Percentiles rank a stretch among this genome's conserved stretches.
Evolutionary conservation across 495 filamentous ascomycete genomes (phyloP).

Genomic region (Neurospora cerealis): DNA sequence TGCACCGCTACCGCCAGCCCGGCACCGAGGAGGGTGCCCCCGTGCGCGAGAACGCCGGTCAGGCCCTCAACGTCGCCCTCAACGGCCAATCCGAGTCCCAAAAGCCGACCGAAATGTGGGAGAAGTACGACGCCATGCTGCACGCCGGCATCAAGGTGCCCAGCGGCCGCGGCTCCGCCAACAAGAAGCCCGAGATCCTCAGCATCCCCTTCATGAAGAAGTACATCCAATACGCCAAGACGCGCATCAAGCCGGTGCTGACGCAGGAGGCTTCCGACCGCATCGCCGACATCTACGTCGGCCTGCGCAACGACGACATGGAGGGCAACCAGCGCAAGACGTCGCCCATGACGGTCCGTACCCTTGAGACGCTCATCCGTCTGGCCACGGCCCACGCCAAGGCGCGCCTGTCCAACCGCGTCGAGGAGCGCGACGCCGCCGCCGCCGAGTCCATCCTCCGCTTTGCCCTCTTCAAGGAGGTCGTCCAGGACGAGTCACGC

Average conservation of each 20-base stretch:
- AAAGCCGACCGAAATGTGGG: slow-evolving; percentile 78
- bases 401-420: slow-evolving; percentile 78
- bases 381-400: slow-evolving; percentile 95
- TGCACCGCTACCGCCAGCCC: slow-evolving; percentile 92
- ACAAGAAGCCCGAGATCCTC: slow-evolving; percentile 78
- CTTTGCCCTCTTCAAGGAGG: slow-evolving; percentile 97
- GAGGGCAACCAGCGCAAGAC: slow-evolving; percentile 90
- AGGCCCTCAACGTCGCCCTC: slow-evolving; percentile 81
- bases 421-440: slow-evolving; percentile 83
- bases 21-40: slow-evolving; percentile 93
- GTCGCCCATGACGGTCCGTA: slow-evolving; percentile 92
- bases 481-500: slow-evolving; percentile 76
- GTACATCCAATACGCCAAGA: slow-evolving; percentile 98
- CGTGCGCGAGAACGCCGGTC: slow-evolving; percentile 76
- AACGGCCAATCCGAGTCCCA: slow-evolving; percentile 62
- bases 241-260: slow-evolving; percentile 77
- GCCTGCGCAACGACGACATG: slow-evolving; percentile 90
- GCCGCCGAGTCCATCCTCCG: slow-evolving; percentile 84
- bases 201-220: slow-evolving; percentile 99
- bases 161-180: slow-evolving; percentile 51
- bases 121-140: slow-evolving; percentile 93
- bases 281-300: slow-evolving; percentile 86
- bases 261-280: slow-evolving; percentile 90
- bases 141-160: slow-evolving; percentile 81
- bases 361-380: slow-evolving; percentile 94